Percentiles rank a stretch among this genome's conserved stretches.
Evolutionary conservation across 768 basidiomycete genomes (phyloP).

Genomic region (Xanthoconium stramineum): DNA sequence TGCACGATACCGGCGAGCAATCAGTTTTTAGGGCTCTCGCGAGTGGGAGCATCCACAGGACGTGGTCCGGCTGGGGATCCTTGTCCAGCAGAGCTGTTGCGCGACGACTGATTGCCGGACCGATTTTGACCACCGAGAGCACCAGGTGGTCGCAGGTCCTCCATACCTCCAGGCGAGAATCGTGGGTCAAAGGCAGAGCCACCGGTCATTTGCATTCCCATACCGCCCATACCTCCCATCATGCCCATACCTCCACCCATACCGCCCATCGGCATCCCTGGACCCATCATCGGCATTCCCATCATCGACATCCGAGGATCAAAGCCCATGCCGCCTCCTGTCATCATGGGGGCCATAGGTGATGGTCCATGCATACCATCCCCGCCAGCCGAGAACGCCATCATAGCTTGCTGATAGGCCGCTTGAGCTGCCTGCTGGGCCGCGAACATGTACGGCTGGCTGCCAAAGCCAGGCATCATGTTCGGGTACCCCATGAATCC

Average conservation of each 20-base stretch:
- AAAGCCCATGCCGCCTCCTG: conserved; percentile 51
- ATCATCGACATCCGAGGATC: conserved; percentile 85
- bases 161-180: conserved; percentile 40
- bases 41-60: conserved; percentile 28
- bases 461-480: conserved; percentile 42
- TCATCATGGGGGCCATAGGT: conserved; percentile 55
- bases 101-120: conserved; percentile 36
- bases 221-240: conserved; percentile 42
- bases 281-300: conserved; percentile 68
- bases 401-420: conserved; percentile 89
- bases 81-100: conserved; percentile 50
- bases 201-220: conserved; percentile 61
- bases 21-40: conserved; percentile 28
- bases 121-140: conserved; percentile 26
- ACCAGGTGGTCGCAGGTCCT: conserved; percentile 31
- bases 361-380: conserved; percentile 40
- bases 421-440: conserved; percentile 79
- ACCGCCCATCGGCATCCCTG: conserved; percentile 33
- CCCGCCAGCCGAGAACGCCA: conserved; percentile 77
- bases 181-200: conserved; percentile 58
- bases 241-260: conserved; percentile 45
- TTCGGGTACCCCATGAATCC: conserved; percentile 41
- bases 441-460: conserved; percentile 81
- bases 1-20: neutral
- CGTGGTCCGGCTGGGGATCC: conserved; percentile 48